These are phyloP conservation scores for Sporothrix dimorphospora DNA, from an alignment of 2,329 filamentous ascomycete species.

Conservation along the genomic window DNA sequence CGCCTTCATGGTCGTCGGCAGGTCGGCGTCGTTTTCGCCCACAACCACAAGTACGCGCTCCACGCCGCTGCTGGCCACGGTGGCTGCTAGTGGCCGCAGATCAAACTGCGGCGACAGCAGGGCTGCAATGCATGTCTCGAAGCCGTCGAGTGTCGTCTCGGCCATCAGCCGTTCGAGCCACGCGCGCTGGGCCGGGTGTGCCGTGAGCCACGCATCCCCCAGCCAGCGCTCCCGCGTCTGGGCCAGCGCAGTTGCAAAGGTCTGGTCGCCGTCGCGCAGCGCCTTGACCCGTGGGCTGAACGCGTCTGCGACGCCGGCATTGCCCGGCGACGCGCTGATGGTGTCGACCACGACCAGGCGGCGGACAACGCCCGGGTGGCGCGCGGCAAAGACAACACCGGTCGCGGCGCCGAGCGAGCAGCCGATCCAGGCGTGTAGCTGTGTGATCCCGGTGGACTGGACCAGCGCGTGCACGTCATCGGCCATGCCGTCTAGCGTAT, in stretches of 20 bases:
- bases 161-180: constrained; percentile 40
- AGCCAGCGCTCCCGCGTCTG: constrained; percentile 31
- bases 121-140: constrained; percentile 47
- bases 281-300: constrained; percentile 44
- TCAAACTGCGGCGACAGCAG: constrained; percentile 46
- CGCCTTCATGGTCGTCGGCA: constrained; percentile 45
- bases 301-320: constrained; percentile 41
- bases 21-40: constrained; percentile 47
- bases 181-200: constrained; percentile 36
- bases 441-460: constrained; percentile 37
- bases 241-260: background rate
- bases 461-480: constrained; percentile 45
- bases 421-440: constrained; percentile 48
- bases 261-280: constrained; percentile 37
- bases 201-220: constrained; percentile 44
- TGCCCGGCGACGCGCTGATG: constrained; percentile 45
- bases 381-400: constrained; percentile 45
- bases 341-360: constrained; percentile 49
- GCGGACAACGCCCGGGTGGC: constrained; percentile 44
- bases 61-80: constrained; percentile 43
- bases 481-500: constrained; percentile 46
- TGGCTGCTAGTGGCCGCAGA: constrained; percentile 40
- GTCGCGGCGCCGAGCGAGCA: constrained; percentile 51
- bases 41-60: constrained; percentile 46
- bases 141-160: constrained; percentile 46